Conservation (phyloP, 768 basidiomycete genomes). For the Podaxis sp. region DNA sequence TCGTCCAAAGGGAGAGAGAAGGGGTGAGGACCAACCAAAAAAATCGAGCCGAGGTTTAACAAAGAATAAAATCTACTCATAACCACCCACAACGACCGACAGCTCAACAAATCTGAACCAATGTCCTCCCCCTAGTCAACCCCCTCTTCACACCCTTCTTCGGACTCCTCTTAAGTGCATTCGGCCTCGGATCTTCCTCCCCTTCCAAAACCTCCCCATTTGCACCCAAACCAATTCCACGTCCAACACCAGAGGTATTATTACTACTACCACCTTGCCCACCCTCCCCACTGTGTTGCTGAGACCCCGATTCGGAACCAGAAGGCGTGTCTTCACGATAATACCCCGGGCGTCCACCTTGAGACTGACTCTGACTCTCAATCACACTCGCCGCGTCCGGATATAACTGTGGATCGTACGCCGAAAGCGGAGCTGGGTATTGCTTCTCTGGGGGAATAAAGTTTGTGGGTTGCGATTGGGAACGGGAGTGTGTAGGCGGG, state of each 20-base stretch:
- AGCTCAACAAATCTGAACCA: conserved; percentile 25
- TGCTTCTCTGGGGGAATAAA: conserved; percentile 27
- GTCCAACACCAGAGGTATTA: too few species aligned
- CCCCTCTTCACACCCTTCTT: conserved; percentile 21
- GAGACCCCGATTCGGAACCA: not conserved
- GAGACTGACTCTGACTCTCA: conserved; percentile 18
- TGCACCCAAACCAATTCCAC: not conserved
- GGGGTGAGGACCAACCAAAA: too few species aligned
- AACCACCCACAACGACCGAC: too few species aligned
- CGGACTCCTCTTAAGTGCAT: conserved; percentile 14
- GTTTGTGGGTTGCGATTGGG: not conserved
- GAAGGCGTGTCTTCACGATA: conserved; percentile 10
- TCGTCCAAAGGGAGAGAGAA: too few species aligned
- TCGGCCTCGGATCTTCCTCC: conserved; percentile 15
- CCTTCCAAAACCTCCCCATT: conserved; percentile 17
- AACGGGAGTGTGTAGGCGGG: not conserved
- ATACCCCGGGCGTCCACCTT: not conserved
- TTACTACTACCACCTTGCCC: not conserved
- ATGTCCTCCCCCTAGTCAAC: conserved; percentile 32
- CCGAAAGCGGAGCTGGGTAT: conserved; percentile 34
- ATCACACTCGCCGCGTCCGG: conserved; percentile 33
- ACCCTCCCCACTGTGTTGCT: not conserved
- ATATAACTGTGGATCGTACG: conserved; percentile 34
- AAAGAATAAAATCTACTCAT: too few species aligned
- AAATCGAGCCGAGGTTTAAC: too few species aligned